Conservation (phyloP, 2,329 filamentous ascomycete genomes). For the Fusarium phyllophilum region DNA sequence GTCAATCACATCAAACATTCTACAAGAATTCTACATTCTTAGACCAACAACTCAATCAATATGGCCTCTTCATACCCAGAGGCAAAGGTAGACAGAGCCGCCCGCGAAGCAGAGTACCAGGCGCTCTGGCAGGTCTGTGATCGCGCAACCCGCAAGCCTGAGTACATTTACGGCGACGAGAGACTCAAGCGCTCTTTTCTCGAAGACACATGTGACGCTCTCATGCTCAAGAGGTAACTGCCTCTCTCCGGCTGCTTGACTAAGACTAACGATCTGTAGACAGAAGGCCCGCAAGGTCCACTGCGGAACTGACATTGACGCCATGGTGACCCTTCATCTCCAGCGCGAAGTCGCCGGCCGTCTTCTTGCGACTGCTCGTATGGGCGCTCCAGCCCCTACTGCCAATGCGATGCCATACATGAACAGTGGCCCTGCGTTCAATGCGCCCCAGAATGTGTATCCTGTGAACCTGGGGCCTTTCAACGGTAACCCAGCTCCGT, state of each 20-base stretch:
- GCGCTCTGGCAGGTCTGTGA: constrained; percentile 41
- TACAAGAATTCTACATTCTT: not conserved
- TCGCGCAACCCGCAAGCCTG: constrained; percentile 19
- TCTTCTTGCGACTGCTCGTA: not conserved
- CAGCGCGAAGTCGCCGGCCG: constrained; percentile 16
- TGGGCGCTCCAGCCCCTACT: not conserved
- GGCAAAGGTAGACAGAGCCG: not conserved
- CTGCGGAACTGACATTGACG: constrained; percentile 19
- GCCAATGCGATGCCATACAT: not conserved
- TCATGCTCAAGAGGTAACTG: constrained; percentile 29
- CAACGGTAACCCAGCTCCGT: not conserved
- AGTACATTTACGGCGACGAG: constrained; percentile 12
- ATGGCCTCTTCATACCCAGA: constrained; percentile 20
- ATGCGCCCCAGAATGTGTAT: not conserved
- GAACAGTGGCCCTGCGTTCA: not conserved
- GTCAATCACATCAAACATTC: not conserved
- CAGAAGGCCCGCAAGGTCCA: constrained; percentile 5
- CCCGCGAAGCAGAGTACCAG: constrained; percentile 41
- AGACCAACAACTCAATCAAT: not conserved
- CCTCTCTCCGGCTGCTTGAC: not conserved
- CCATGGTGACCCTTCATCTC: constrained; percentile 38
- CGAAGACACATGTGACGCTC: not conserved
- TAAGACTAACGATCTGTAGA: not conserved
- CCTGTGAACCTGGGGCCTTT: not conserved
- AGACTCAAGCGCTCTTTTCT: constrained; percentile 19